Evolutionary conservation across 2,329 filamentous ascomycete genomes (phyloP).

Genomic region (Lasiodiplodia hormozganensis): DNA sequence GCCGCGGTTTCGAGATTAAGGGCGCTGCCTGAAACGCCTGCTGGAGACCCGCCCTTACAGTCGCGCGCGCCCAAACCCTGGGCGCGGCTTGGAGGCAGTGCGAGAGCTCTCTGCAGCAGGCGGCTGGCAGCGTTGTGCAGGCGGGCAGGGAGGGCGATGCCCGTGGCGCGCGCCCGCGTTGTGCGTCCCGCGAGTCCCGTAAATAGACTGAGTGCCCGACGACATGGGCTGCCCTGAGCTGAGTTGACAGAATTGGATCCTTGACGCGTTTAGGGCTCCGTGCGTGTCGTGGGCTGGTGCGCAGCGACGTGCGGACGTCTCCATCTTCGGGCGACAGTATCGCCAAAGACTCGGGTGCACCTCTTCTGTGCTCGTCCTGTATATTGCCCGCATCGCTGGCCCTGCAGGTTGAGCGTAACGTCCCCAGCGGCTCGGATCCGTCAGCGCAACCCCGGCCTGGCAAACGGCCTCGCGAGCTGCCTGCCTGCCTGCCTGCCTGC

Average conservation of each 20-base stretch:
- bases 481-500: conserved; percentile 15
- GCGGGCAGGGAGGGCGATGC: background rate
- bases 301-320: conserved; percentile 17
- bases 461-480: conserved; percentile 22
- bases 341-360: conserved; percentile 20
- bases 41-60: conserved; percentile 10
- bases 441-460: conserved; percentile 27
- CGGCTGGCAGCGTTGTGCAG: background rate
- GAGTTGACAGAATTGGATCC: conserved; percentile 12
- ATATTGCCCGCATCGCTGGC: conserved; percentile 27
- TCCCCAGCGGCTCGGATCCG: conserved; percentile 27
- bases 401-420: conserved; percentile 29
- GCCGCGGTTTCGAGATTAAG: conserved; percentile 29
- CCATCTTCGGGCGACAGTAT: conserved; percentile 21
- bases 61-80: no score
- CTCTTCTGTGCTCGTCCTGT: conserved; percentile 19
- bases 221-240: conserved; percentile 9
- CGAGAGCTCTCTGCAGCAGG: background rate
- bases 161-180: background rate
- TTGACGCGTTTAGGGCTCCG: conserved; percentile 26
- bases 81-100: background rate
- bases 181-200: background rate
- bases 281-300: conserved; percentile 17
- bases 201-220: conserved; percentile 23
- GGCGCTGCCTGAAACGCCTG: conserved; percentile 27